These are phyloP conservation scores for Fusarium neocosmosporiellum DNA, from an alignment of 2,329 filamentous ascomycete genomes.

Conservation along the genomic window DNA sequence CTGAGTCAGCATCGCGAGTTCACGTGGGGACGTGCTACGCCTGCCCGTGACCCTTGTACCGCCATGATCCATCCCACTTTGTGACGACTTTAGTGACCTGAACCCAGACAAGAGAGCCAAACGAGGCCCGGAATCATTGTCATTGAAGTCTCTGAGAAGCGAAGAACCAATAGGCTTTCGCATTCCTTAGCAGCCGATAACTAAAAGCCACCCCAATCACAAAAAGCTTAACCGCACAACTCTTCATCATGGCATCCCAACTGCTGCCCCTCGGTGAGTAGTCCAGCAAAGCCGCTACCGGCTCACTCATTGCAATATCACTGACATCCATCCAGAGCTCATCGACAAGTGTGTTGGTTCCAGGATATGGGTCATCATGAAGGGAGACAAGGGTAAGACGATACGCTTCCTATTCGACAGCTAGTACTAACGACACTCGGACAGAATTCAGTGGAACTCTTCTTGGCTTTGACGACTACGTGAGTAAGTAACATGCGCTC, in stretches of 20 bases:
- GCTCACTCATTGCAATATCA: neutral
- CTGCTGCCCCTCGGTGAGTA: slow-evolving; percentile 75
- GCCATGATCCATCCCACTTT: slow-evolving; percentile 44
- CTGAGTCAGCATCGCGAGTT: slow-evolving; percentile 52
- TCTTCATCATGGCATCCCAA: slow-evolving; percentile 73
- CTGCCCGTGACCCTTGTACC: slow-evolving; percentile 33
- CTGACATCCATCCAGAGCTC: slow-evolving; percentile 72
- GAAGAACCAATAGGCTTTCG: neutral
- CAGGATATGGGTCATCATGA: slow-evolving; percentile 99
- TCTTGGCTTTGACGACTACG: slow-evolving; percentile 98
- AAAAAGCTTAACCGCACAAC: slow-evolving; percentile 12
- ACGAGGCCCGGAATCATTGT: slow-evolving; percentile 1
- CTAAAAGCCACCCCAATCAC: neutral
- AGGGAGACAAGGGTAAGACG: slow-evolving; percentile 88
- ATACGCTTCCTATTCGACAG: neutral
- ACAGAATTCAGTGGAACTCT: slow-evolving; percentile 95
- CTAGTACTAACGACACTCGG: slow-evolving; percentile 24
- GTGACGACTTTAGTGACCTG: slow-evolving; percentile 34
- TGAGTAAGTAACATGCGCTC: slow-evolving; percentile 77
- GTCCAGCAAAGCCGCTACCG: neutral
- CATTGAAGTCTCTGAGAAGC: neutral
- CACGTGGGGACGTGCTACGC: slow-evolving; percentile 48
- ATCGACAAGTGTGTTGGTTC: slow-evolving; percentile 99
- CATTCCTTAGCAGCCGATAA: neutral
- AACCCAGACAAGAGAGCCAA: slow-evolving; percentile 16